Evolutionary conservation across 352 stramenopile genomes (phyloP).

Genomic region (Pythium dissimile): DNA sequence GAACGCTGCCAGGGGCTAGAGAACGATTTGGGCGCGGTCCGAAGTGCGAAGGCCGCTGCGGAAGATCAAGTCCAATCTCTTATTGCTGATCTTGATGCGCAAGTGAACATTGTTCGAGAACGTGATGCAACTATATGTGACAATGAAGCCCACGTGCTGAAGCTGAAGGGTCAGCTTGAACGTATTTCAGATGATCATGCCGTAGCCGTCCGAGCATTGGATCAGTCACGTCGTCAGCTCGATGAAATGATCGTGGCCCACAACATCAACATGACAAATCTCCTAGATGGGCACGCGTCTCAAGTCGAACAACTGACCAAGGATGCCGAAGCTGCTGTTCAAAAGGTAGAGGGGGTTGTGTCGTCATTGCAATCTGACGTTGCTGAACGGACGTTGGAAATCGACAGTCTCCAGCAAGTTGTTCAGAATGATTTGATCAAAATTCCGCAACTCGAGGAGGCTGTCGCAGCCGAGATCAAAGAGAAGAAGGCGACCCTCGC

Average conservation of each 20-base stretch:
- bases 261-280: neutral
- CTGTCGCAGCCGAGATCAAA: neutral
- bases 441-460: neutral
- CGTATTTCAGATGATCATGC: neutral
- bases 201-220: neutral
- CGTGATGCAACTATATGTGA: neutral
- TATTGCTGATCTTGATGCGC: neutral
- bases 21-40: neutral
- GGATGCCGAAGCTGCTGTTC: neutral
- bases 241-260: neutral
- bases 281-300: neutral
- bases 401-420: neutral
- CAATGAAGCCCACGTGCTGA: neutral
- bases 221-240: neutral
- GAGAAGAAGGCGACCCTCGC: neutral
- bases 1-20: neutral
- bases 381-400: conserved; percentile 1
- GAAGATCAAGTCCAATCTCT: neutral
- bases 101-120: conserved; percentile 1
- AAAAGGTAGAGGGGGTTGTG: neutral
- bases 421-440: neutral
- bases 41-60: neutral
- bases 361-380: neutral
- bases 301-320: neutral
- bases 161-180: neutral